A percentile compares a stretch with the other conserved stretches of the same genome.
Conservation (phyloP, 371 early-diverging fungal species). For the Circinella umbellata region DNA sequence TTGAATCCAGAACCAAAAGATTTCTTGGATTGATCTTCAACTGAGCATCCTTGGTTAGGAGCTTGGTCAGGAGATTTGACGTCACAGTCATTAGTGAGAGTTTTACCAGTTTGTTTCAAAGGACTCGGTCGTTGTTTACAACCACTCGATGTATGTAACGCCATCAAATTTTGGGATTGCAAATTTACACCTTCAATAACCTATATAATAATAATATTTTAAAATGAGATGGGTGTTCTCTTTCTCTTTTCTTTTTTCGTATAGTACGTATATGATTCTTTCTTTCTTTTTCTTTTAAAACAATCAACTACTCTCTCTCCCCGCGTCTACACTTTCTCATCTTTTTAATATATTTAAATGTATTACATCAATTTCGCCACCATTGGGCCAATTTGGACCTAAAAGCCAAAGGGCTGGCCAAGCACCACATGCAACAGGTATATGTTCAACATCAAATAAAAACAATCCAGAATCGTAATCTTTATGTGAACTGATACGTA, state of each 20-base stretch:
- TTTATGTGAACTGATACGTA: slow-evolving; percentile 30
- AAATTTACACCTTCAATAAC: slow-evolving; percentile 44
- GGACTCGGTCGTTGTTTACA: slow-evolving; percentile 14
- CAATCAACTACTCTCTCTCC: background rate
- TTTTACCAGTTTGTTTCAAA: slow-evolving; percentile 4
- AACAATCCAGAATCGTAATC: slow-evolving; percentile 37
- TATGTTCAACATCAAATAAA: slow-evolving; percentile 41
- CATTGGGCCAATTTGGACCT: slow-evolving; percentile 40
- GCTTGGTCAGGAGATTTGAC: slow-evolving; percentile 13
- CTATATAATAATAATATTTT: background rate
- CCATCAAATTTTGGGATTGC: slow-evolving; percentile 26
- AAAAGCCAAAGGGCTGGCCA: slow-evolving; percentile 47
- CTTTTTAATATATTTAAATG: background rate
- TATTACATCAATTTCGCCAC: slow-evolving; percentile 45
- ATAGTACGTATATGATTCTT: too few relatives aligned
- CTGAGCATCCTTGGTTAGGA: slow-evolving; percentile 28
- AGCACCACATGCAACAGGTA: slow-evolving; percentile 45
- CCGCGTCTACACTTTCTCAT: too few relatives aligned
- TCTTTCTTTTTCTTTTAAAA: too few relatives aligned
- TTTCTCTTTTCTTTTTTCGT: too few relatives aligned
- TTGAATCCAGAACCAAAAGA: slow-evolving; percentile 41
- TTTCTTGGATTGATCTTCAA: slow-evolving; percentile 9
- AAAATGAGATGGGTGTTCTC: too few relatives aligned
- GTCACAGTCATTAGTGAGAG: slow-evolving; percentile 10
- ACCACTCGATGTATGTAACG: slow-evolving; percentile 23